Evolutionary conservation across 2,329 filamentous ascomycete species (phyloP).

Genomic region (Pseudocercospora vitis): DNA sequence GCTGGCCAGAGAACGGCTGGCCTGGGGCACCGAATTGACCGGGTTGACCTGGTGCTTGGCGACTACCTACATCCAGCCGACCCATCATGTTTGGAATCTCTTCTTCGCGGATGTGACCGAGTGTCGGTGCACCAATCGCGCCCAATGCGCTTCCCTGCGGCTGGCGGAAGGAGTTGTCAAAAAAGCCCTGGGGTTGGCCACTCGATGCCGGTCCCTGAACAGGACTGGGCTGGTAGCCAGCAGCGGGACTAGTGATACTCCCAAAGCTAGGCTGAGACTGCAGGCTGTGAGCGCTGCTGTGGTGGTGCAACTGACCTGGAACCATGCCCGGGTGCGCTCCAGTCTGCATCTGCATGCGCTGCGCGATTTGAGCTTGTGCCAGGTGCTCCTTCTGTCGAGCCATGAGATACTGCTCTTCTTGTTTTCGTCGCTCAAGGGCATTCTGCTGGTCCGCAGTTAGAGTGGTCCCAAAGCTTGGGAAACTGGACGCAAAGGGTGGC

Average conservation of each 20-base stretch:
- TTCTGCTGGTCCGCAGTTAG: constrained; percentile 98
- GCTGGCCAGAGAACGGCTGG: constrained; percentile 48
- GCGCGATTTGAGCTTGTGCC: constrained; percentile 78
- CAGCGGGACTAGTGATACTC: constrained; percentile 78
- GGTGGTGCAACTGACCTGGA: constrained; percentile 70
- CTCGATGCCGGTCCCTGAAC: constrained; percentile 47
- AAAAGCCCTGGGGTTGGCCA: constrained; percentile 60
- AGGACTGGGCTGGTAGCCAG: constrained; percentile 59
- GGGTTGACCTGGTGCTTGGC: constrained; percentile 49
- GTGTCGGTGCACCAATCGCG: constrained; percentile 47
- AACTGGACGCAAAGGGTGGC: constrained; percentile 87
- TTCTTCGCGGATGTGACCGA: constrained; percentile 62
- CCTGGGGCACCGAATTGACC: constrained; percentile 50
- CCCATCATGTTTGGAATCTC: constrained; percentile 63
- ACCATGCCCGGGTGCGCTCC: constrained; percentile 46
- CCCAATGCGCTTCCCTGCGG: constrained; percentile 44
- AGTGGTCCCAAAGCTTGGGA: constrained; percentile 94
- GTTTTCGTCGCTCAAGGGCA: constrained; percentile 90
- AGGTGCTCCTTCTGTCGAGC: constrained; percentile 93
- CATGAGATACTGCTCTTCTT: constrained; percentile 97
- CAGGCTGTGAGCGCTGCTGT: constrained; percentile 90
- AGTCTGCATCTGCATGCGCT: constrained; percentile 66
- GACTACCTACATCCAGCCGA: constrained; percentile 60
- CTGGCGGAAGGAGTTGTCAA: constrained; percentile 59
- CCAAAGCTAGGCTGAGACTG: constrained; percentile 97